phyloP scores from a whole-genome alignment of 2,329 filamentous ascomycete species.

The Fusarium buxicola region DNA sequence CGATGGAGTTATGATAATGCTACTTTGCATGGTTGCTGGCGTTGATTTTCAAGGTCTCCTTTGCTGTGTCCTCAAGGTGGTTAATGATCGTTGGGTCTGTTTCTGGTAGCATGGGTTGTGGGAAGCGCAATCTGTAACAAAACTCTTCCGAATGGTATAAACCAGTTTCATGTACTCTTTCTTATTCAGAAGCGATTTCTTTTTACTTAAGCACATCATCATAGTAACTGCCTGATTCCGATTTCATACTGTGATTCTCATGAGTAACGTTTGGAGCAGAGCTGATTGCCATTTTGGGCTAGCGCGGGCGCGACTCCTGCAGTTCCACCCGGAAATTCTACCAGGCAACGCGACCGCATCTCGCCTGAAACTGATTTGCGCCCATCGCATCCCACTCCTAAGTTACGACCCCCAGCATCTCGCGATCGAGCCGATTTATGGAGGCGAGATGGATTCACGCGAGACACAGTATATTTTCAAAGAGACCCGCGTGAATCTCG shows the following conservation, averaged over 20 bases:
- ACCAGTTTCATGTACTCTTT: not conserved
- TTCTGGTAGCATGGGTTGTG: slow-evolving; percentile 6
- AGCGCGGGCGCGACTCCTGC: slow-evolving; percentile 47
- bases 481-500: slow-evolving; percentile 86
- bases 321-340: slow-evolving; percentile 50
- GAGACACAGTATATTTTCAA: slow-evolving; percentile 79
- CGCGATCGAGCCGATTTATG: slow-evolving; percentile 59
- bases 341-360: slow-evolving; percentile 47
- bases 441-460: slow-evolving; percentile 74
- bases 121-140: slow-evolving; percentile 3
- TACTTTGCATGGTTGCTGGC: slow-evolving; percentile 48
- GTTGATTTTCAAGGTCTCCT: slow-evolving; percentile 41
- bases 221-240: not conserved
- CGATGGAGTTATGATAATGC: slow-evolving; percentile 39
- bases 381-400: slow-evolving; percentile 37
- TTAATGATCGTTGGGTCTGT: slow-evolving; percentile 6
- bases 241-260: not conserved
- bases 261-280: slow-evolving; percentile 32
- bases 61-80: slow-evolving; percentile 12
- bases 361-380: slow-evolving; percentile 44
- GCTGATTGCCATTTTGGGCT: slow-evolving; percentile 53
- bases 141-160: not conserved
- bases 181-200: not conserved
- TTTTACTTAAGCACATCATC: too few relatives aligned
- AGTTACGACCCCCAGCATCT: slow-evolving; percentile 19